phyloP scores from a whole-genome alignment of 768 basidiomycete species.

The Podaxis sp. region DNA sequence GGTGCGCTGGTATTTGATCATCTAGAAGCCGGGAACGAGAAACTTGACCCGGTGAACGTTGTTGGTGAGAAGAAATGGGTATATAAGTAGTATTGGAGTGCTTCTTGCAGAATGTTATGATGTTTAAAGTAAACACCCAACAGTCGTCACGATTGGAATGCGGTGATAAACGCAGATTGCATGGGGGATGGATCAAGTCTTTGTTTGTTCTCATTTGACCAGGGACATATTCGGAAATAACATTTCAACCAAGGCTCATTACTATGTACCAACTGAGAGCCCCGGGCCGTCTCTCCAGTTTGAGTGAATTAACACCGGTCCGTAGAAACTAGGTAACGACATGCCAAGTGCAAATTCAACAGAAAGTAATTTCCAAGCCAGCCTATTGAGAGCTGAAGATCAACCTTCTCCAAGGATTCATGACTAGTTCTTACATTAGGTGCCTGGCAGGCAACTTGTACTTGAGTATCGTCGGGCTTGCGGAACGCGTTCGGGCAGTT shows the following conservation, averaged over 20 bases:
- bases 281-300: not conserved
- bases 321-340: not conserved
- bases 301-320: not conserved
- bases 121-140: not conserved
- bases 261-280: too few species aligned
- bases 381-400: not conserved
- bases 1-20: not conserved
- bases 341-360: not conserved
- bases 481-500: conserved; percentile 35
- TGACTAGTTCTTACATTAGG: conserved; percentile 25
- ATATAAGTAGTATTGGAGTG: not conserved
- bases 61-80: not conserved
- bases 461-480: conserved; percentile 27
- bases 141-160: not conserved
- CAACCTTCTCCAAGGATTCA: not conserved
- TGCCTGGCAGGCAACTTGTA: conserved; percentile 33
- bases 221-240: too few species aligned
- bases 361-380: not conserved
- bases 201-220: too few species aligned
- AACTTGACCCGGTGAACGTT: not conserved
- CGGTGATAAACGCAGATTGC: too few species aligned
- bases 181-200: too few species aligned
- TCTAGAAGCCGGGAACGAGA: not conserved
- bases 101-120: not conserved
- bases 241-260: too few species aligned